These are phyloP conservation scores for Micromonas pusilla DNA, from an alignment of 139 green algal species.

Conservation along the genomic window DNA sequence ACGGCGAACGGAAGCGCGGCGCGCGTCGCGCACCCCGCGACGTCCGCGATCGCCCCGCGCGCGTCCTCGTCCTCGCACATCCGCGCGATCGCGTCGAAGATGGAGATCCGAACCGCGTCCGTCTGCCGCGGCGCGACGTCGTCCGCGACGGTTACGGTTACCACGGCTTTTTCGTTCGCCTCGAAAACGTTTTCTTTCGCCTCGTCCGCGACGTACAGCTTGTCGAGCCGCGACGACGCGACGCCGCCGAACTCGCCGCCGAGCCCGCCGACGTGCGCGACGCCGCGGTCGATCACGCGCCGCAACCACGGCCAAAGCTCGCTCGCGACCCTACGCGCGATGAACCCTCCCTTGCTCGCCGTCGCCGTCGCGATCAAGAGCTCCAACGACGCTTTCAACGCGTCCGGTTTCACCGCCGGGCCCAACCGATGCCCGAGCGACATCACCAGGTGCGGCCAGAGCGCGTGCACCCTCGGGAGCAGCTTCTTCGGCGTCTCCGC, in stretches of 20 bases:
- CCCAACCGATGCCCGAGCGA: not conserved
- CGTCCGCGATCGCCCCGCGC: not conserved
- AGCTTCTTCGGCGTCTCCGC: not conserved
- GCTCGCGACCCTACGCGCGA: not conserved
- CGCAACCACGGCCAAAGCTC: not conserved
- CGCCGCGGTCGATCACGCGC: not conserved
- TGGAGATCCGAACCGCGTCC: not conserved
- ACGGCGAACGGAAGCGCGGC: not conserved
- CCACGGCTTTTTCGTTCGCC: not conserved
- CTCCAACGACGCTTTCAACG: not conserved
- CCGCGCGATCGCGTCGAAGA: not conserved
- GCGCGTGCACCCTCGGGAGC: not conserved
- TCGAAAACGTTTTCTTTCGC: not conserved
- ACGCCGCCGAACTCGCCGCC: too few relatives aligned
- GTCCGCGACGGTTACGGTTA: not conserved
- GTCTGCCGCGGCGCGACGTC: not conserved
- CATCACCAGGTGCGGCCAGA: conserved; percentile 7
- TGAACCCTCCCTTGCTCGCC: not conserved
- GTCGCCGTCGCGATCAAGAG: not conserved
- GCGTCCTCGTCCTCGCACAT: not conserved
- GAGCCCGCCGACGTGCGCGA: not conserved
- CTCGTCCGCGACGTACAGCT: not conserved
- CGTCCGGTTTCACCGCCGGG: not conserved
- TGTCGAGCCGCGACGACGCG: not conserved
- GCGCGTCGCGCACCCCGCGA: not conserved